Percentiles rank a stretch among this genome's conserved stretches.
phyloP scores from a whole-genome alignment of 495 filamentous ascomycete genomes.

The Aspergillus affinis region DNA sequence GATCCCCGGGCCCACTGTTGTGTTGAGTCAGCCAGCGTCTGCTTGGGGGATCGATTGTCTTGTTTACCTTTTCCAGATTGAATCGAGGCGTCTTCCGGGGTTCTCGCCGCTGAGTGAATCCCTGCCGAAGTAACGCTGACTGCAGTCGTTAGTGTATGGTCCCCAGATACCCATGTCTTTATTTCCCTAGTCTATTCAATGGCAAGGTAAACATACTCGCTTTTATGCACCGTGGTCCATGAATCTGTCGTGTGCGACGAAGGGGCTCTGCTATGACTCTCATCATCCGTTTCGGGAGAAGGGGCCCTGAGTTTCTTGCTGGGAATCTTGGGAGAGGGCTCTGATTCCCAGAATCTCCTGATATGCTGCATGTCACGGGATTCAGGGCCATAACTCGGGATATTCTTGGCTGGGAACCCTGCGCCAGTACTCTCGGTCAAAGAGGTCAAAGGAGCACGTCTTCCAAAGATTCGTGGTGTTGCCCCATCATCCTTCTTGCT shows the following conservation, averaged over 20 bases:
- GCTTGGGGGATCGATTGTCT: not conserved
- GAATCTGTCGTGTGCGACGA: conserved; percentile 23
- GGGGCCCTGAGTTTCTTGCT: not conserved
- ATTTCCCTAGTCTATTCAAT: not conserved
- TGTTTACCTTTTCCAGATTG: conserved; percentile 1
- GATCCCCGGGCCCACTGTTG: not conserved
- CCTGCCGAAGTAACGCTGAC: not conserved
- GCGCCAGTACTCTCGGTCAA: not conserved
- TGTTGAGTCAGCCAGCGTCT: not conserved
- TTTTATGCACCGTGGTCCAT: conserved; percentile 20
- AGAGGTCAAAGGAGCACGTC: not conserved
- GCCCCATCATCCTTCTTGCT: conserved; percentile 4
- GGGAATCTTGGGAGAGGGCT: conserved; percentile 3
- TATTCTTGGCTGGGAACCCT: not conserved
- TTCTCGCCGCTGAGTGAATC: not conserved
- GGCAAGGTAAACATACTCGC: conserved; percentile 15
- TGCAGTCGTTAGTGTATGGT: not conserved
- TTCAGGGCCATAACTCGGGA: not conserved
- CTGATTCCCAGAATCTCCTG: conserved; percentile 19
- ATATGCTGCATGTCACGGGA: conserved; percentile 8
- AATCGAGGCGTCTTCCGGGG: conserved; percentile 1
- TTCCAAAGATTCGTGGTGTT: not conserved
- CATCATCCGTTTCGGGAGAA: conserved; percentile 1
- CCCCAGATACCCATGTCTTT: not conserved
- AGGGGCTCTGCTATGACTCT: conserved; percentile 10